Conservation (phyloP, 768 basidiomycete species). For the Multifurca ochricompacta region DNA sequence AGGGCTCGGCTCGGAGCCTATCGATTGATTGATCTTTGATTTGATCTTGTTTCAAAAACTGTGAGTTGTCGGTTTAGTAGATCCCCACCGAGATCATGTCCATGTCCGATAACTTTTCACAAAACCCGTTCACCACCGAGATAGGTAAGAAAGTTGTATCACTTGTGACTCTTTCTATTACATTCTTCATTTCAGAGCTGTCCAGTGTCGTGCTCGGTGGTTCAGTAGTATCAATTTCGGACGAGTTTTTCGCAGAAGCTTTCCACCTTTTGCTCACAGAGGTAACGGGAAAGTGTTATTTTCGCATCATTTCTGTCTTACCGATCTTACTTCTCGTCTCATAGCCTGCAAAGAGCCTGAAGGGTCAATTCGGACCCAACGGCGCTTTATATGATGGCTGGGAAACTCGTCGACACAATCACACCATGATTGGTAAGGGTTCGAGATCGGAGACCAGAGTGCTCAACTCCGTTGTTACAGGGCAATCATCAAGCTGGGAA, state of each 20-base stretch:
- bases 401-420: slow-evolving; percentile 90
- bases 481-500: slow-evolving; percentile 87
- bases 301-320: background rate
- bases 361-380: slow-evolving; percentile 96
- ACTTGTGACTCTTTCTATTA: background rate
- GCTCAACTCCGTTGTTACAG: slow-evolving; percentile 31
- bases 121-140: slow-evolving; percentile 35
- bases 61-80: no score
- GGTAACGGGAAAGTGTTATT: slow-evolving; percentile 33
- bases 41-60: background rate
- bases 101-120: background rate
- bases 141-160: slow-evolving; percentile 37
- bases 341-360: slow-evolving; percentile 79
- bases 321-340: background rate
- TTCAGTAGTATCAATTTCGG: slow-evolving; percentile 66
- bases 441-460: background rate
- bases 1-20: no score
- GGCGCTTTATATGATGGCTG: slow-evolving; percentile 93
- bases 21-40: background rate
- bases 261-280: slow-evolving; percentile 74
- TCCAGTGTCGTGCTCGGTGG: slow-evolving; percentile 84
- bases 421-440: slow-evolving; percentile 74
- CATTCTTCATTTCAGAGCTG: slow-evolving; percentile 50
- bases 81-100: background rate
- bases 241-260: slow-evolving; percentile 94